Conservation (phyloP, 2,329 filamentous ascomycete species). For the Colletotrichum kahawae region DNA sequence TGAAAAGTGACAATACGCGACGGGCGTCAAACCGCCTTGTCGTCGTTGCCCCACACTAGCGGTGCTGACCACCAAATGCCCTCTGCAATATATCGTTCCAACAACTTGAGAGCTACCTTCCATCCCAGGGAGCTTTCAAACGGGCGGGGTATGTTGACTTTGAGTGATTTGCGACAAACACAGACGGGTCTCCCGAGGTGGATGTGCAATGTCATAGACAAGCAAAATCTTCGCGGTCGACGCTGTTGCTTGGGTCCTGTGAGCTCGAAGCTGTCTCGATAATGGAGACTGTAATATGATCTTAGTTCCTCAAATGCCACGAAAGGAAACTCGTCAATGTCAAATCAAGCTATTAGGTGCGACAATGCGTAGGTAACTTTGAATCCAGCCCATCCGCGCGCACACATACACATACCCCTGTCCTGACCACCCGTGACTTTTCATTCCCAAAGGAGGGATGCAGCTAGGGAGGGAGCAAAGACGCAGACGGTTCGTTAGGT, state of each 20-base stretch:
- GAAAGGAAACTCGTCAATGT: not conserved
- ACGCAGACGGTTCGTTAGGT: not conserved
- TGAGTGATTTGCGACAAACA: not conserved
- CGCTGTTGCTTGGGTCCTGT: not conserved
- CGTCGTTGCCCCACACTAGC: not conserved
- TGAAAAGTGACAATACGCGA: not conserved
- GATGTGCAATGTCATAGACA: not conserved
- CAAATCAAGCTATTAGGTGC: not conserved
- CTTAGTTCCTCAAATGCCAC: not conserved
- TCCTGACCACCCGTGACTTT: slow-evolving; percentile 7
- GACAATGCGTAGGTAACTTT: not conserved
- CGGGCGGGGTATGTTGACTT: not conserved
- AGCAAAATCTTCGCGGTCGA: not conserved
- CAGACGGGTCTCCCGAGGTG: not conserved
- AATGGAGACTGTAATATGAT: not conserved
- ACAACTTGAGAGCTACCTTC: not conserved
- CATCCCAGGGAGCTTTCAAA: not conserved
- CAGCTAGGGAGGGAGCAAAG: not conserved
- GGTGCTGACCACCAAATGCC: not conserved
- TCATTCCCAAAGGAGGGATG: not conserved
- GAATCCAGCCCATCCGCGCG: not conserved
- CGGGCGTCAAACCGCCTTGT: not conserved
- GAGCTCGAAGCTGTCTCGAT: not conserved
- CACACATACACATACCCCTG: not conserved
- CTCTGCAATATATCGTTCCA: not conserved